Base-by-base conservation (phyloP, 208 protist genomes). In the Perkinsela sp. region DNA sequence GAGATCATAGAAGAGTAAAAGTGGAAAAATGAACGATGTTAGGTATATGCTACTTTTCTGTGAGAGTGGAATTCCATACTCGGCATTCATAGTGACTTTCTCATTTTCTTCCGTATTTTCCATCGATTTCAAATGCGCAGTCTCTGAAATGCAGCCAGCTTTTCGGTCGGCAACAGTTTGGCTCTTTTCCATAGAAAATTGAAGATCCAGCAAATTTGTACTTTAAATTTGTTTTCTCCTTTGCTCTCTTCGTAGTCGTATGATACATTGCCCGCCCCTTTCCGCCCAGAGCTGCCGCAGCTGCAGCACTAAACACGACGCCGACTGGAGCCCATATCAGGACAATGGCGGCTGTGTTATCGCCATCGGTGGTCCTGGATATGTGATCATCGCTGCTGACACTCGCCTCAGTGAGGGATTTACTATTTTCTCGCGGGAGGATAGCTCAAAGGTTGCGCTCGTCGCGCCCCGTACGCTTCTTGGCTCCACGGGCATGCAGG, bases 361-460 rank as follows among this genome's bases (percentile, higher is more conserved):
- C 0, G 94, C 91, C 40, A 91, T 99, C 68, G 86, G 89, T 6
- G 96, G 96, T 13, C 83, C 83, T 28, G 89, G 96, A 80, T 99
- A 89, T 75, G 92, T 90, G 32, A 81, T 99, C 30, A 72, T 98
- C 66, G 96, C 95, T 30, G 92, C 80, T 32, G 96, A 99, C 78
- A 98, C 96, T 2, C 88, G 96, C 57, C 76, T 98, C 73, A 95
- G 88, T 74, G 82, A 83, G 40, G 93, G 96, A 68, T 99, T 96
- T 79, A 90, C 83, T 72, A 95, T 99, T 68, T 78, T 89, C 71
- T 91, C 92, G n/a, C 79, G 96, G 31, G 71, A 92, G 40, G 82
- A 95, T 68, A 68, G 69, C 32, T 83, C 88, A 40, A 99, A 99
- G 79, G 48, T 95, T 28, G 86, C 85, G 72, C 74, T 93, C 76